Evolutionary conservation across 2,329 filamentous ascomycete genomes (phyloP).

Genomic region (Aspergillus arachidicola): DNA sequence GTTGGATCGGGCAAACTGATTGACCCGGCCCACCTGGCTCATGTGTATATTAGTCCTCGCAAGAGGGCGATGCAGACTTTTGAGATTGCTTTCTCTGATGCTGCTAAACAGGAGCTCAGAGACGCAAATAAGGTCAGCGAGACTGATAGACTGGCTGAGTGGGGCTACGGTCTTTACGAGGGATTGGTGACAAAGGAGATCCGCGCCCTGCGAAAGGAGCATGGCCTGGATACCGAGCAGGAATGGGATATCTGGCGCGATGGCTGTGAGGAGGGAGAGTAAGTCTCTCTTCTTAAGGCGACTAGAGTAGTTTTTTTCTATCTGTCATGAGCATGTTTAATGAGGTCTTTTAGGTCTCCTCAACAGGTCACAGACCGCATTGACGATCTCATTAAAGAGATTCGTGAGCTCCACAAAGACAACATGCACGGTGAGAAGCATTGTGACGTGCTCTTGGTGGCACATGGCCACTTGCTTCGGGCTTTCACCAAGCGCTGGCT

Average conservation of each 20-base stretch:
- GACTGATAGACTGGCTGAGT: slow-evolving; percentile 59
- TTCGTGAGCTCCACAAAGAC: slow-evolving; percentile 43
- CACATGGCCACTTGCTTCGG: slow-evolving; percentile 51
- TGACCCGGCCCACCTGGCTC: slow-evolving; percentile 51
- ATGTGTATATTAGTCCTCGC: slow-evolving; percentile 55
- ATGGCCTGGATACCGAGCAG: slow-evolving; percentile 52
- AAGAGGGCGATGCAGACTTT: slow-evolving; percentile 53
- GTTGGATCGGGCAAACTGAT: slow-evolving; percentile 56
- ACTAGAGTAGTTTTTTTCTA: neutral
- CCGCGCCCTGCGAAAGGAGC: slow-evolving; percentile 45
- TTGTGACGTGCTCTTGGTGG: slow-evolving; percentile 42
- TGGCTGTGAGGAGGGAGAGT: slow-evolving; percentile 61
- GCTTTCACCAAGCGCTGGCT: slow-evolving; percentile 53
- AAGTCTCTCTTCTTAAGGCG: slow-evolving; percentile 15
- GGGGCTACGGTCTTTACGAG: slow-evolving; percentile 67
- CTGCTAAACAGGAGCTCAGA: slow-evolving; percentile 24
- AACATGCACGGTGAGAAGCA: slow-evolving; percentile 45
- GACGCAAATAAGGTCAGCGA: slow-evolving; percentile 44
- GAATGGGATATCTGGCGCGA: slow-evolving; percentile 62
- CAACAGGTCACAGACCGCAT: slow-evolving; percentile 45
- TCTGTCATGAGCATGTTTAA: neutral
- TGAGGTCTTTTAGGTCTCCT: slow-evolving; percentile 25
- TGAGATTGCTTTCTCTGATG: slow-evolving; percentile 45
- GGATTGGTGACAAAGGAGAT: slow-evolving; percentile 59
- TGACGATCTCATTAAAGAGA: slow-evolving; percentile 46